These are phyloP conservation scores for Candida nonsorbophila DNA, from an alignment of 805 yeast genomes.

Conservation along the genomic window DNA sequence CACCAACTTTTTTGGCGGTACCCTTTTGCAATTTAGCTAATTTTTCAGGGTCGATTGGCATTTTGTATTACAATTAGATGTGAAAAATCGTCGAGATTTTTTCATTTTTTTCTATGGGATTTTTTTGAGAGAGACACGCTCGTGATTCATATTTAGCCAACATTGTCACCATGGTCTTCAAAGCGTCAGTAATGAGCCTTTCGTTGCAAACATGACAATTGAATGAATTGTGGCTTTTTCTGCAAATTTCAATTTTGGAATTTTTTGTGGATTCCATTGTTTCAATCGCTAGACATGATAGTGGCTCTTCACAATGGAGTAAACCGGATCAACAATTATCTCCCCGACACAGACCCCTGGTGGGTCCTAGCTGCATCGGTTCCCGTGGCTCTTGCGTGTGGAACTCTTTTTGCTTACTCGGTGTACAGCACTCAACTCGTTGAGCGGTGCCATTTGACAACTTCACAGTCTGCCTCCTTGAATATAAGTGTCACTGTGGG, in stretches of 20 bases:
- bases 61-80: constrained; percentile 17
- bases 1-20: constrained; percentile 71
- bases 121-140: constrained; percentile 2
- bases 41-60: constrained; percentile 93
- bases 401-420: constrained; percentile 29
- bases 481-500: constrained; percentile 27
- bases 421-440: constrained; percentile 28
- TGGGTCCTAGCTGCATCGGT: constrained; percentile 17
- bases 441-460: constrained; percentile 19
- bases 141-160: too few species aligned
- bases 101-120: not conserved
- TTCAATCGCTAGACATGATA: too few species aligned
- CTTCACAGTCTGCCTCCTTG: constrained; percentile 24
- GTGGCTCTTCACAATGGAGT: constrained; percentile 1
- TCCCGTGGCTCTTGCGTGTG: constrained; percentile 29
- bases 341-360: constrained; percentile 24
- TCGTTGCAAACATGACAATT: too few species aligned
- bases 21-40: constrained; percentile 87
- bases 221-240: too few species aligned
- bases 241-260: too few species aligned
- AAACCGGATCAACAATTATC: constrained; percentile 11
- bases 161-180: too few species aligned
- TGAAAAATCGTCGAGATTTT: constrained; percentile 14
- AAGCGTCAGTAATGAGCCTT: too few species aligned
- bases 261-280: too few species aligned